Percentiles rank a stretch among this genome's conserved stretches.
Evolutionary conservation across 164 flowering plant genomes (phyloP).

Genomic region (Vitis labrusca): DNA sequence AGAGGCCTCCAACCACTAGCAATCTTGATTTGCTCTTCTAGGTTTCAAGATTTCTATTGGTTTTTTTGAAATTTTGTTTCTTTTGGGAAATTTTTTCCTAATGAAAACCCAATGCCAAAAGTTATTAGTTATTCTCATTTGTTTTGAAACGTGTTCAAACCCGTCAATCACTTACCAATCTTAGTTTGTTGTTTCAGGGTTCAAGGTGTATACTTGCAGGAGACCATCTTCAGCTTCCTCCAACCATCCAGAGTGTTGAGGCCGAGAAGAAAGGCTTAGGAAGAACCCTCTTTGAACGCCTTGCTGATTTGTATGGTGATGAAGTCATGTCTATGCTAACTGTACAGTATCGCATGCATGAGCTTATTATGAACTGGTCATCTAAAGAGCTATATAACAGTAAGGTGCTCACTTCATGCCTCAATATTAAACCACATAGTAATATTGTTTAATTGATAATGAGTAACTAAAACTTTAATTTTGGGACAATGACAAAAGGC

Average conservation of each 20-base stretch:
- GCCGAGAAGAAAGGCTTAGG: conserved; percentile 98
- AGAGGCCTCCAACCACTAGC: too few species aligned
- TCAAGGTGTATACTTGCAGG: conserved; percentile 95
- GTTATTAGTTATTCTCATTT: too few species aligned
- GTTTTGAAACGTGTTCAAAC: too few species aligned
- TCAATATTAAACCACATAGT: neutral
- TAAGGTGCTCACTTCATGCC: conserved; percentile 56
- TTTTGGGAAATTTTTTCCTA: too few species aligned
- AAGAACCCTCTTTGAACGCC: conserved; percentile 95
- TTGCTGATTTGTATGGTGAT: conserved; percentile 80
- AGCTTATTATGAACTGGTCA: conserved; percentile 95
- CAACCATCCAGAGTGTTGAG: conserved; percentile 95
- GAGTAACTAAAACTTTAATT: neutral
- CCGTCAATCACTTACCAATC: too few species aligned
- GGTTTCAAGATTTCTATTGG: too few species aligned
- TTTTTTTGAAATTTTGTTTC: too few species aligned
- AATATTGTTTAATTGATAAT: neutral
- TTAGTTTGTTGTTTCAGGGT: conserved; percentile 51
- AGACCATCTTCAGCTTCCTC: conserved; percentile 99
- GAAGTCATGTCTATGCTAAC: conserved; percentile 88
- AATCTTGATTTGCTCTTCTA: too few species aligned
- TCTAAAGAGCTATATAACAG: conserved; percentile 87
- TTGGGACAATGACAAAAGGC: neutral
- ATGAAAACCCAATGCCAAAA: too few species aligned
- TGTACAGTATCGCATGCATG: conserved; percentile 98